These are phyloP conservation scores for Populus deltoides DNA, from an alignment of 345 rosid species.

Conservation along the genomic window DNA sequence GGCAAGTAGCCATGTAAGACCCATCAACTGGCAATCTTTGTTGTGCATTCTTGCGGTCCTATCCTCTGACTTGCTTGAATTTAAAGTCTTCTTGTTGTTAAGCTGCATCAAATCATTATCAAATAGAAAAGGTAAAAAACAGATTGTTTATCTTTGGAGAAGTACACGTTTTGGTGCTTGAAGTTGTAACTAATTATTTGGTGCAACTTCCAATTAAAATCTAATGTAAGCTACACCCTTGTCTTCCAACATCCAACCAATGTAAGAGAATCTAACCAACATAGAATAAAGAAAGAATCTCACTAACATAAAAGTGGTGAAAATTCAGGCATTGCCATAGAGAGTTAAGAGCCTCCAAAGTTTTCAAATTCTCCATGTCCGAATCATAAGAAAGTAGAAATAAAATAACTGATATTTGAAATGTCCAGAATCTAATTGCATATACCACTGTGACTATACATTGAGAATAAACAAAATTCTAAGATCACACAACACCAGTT, in stretches of 20 bases:
- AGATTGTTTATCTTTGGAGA: background rate
- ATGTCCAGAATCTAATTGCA: too few species aligned
- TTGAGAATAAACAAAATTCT: background rate
- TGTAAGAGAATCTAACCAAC: background rate
- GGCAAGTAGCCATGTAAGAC: constrained; percentile 91
- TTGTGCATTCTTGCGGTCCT: constrained; percentile 77
- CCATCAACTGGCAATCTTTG: constrained; percentile 93
- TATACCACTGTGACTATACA: background rate
- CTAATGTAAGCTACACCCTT: constrained; percentile 3
- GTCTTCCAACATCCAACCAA: constrained; percentile 13
- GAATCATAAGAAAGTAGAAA: too few species aligned
- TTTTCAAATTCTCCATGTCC: too few species aligned
- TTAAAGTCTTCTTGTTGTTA: constrained; percentile 47
- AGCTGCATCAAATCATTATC: constrained; percentile 42
- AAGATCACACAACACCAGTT: too few species aligned
- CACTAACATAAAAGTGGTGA: background rate
- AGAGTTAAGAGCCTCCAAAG: too few species aligned
- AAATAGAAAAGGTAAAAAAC: background rate
- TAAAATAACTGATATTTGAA: too few species aligned
- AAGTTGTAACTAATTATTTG: constrained; percentile 15
- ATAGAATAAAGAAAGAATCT: background rate
- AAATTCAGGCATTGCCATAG: background rate
- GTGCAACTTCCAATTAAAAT: constrained; percentile 25
- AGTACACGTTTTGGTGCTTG: constrained; percentile 2
- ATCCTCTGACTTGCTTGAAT: constrained; percentile 54